phyloP scores from a whole-genome alignment of 805 yeast species.

The Brettanomyces bruxellensis region DNA sequence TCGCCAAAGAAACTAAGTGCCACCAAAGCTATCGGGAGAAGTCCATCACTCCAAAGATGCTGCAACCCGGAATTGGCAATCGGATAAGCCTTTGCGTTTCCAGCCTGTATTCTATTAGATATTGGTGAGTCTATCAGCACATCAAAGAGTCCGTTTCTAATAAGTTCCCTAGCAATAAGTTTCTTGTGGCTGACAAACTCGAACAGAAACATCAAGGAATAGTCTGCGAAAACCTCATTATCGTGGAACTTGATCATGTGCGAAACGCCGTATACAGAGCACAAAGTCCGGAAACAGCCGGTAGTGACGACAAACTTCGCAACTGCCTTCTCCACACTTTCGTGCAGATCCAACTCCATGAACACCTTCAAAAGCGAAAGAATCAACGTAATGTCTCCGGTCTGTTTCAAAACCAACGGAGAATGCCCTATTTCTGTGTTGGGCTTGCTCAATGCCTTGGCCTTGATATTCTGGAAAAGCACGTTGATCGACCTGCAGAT shows the following conservation, averaged over 20 bases:
- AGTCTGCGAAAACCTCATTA: conserved; percentile 65
- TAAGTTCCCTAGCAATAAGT: conserved; percentile 56
- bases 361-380: conserved; percentile 57
- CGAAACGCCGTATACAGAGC: conserved; percentile 60
- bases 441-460: conserved; percentile 37
- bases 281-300: conserved; percentile 53
- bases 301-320: conserved; percentile 44
- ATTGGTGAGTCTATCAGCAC: conserved; percentile 68
- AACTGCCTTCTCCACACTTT: conserved; percentile 38
- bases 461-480: conserved; percentile 49
- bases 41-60: conserved; percentile 78
- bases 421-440: conserved; percentile 27
- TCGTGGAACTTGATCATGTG: conserved; percentile 50
- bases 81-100: conserved; percentile 43
- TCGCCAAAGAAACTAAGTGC: conserved; percentile 57
- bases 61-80: conserved; percentile 43
- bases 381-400: conserved; percentile 58
- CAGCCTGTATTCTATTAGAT: conserved; percentile 57
- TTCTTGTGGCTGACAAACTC: conserved; percentile 52
- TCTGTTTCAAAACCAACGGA: conserved; percentile 34
- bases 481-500: conserved; percentile 59
- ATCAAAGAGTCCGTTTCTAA: conserved; percentile 55
- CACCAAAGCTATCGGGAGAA: conserved; percentile 57
- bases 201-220: conserved; percentile 57
- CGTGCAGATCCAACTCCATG: conserved; percentile 38